Evolutionary conservation across 73 alveolate species (phyloP).

Genomic region (Paramecium sexaurelia): DNA sequence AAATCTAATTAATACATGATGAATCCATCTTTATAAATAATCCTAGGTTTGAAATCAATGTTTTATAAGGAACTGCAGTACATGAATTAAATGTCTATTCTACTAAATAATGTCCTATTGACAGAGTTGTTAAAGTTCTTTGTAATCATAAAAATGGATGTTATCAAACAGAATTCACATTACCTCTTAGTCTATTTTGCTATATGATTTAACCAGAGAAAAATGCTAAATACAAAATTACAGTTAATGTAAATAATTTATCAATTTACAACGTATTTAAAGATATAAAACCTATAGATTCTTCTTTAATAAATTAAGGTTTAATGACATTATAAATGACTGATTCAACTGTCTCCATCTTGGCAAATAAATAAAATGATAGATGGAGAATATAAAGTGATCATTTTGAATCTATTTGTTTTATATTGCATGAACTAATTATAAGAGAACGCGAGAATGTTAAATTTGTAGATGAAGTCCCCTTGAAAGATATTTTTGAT

Average conservation of each 20-base stretch:
- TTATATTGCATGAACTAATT: not conserved
- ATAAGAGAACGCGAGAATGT: not conserved
- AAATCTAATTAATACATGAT: not conserved
- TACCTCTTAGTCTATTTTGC: constrained; percentile 45
- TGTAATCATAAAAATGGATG: constrained; percentile 4
- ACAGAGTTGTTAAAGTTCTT: not conserved
- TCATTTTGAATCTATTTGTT: constrained; percentile 31
- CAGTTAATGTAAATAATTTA: not conserved
- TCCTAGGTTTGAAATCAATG: not conserved
- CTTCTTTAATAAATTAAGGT: not conserved
- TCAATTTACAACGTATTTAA: not conserved
- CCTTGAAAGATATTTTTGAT: constrained; percentile 59
- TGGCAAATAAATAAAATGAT: constrained; percentile 58
- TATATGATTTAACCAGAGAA: constrained; percentile 53
- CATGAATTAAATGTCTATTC: constrained; percentile 31
- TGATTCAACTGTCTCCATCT: not conserved
- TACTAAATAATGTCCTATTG: not conserved
- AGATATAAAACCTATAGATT: constrained; percentile 1
- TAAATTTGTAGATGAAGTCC: constrained; percentile 38
- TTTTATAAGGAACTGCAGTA: not conserved
- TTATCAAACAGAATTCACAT: constrained; percentile 31
- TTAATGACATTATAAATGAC: constrained; percentile 34
- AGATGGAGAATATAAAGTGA: constrained; percentile 59
- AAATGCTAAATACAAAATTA: constrained; percentile 61
- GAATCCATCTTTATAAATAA: not conserved